Percentiles rank a stretch among this genome's conserved stretches.
Evolutionary conservation across 768 basidiomycete species (phyloP).

Genomic region (Guyanaporus albipodus): DNA sequence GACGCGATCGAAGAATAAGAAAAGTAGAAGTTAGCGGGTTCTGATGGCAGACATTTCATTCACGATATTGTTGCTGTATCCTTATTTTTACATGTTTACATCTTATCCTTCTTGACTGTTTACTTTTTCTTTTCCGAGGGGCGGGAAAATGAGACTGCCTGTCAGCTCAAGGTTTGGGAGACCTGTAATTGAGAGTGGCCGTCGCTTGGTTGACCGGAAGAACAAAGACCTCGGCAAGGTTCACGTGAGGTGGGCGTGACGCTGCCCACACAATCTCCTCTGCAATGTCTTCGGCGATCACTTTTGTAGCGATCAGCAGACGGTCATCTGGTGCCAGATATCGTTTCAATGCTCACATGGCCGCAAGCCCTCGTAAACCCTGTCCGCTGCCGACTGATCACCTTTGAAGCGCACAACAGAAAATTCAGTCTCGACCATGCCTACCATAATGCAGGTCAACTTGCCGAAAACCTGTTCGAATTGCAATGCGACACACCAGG

Average conservation of each 20-base stretch:
- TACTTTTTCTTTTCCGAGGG: too few species aligned
- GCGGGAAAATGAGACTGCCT: neutral
- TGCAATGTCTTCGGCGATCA: slow-evolving; percentile 83
- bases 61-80: slow-evolving; percentile 31
- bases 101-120: slow-evolving; percentile 1
- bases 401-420: slow-evolving; percentile 88
- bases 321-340: neutral
- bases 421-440: slow-evolving; percentile 92
- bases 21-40: slow-evolving; percentile 37
- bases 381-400: slow-evolving; percentile 74
- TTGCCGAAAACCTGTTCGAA: slow-evolving; percentile 1
- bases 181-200: slow-evolving; percentile 58
- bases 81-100: slow-evolving; percentile 23
- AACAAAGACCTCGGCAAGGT: slow-evolving; percentile 77
- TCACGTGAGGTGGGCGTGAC: slow-evolving; percentile 85
- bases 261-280: slow-evolving; percentile 99
- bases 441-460: slow-evolving; percentile 30
- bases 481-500: slow-evolving; percentile 53
- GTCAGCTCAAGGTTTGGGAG: slow-evolving; percentile 14
- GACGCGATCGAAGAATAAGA: slow-evolving; percentile 55
- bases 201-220: slow-evolving; percentile 80
- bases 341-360: slow-evolving; percentile 55
- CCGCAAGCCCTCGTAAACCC: slow-evolving; percentile 86
- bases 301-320: slow-evolving; percentile 35
- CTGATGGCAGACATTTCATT: slow-evolving; percentile 11